Conservation (phyloP, 805 yeast species). For the Peterozyma toletana region DNA sequence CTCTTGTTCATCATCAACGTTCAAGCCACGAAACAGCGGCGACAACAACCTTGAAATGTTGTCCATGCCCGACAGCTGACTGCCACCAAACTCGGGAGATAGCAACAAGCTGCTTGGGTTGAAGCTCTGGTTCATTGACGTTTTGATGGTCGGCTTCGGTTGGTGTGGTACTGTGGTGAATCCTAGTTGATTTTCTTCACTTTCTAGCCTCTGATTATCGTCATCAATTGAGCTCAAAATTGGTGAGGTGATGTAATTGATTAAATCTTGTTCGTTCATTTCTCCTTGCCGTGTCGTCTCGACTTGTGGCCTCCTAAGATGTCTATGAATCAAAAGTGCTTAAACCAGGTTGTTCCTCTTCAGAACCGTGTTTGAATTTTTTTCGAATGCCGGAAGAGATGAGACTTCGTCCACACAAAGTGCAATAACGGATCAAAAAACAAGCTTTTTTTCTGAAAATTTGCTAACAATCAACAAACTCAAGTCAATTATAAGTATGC, state of each 20-base stretch:
- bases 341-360: too few species aligned
- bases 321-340: too few species aligned
- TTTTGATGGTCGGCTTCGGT: neutral
- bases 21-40: neutral
- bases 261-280: conserved; percentile 4
- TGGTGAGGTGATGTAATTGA: conserved; percentile 10
- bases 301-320: too few species aligned
- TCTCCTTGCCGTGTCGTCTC: too few species aligned
- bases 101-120: neutral
- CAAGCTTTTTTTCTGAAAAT: too few species aligned
- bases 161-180: neutral
- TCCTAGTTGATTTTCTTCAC: conserved; percentile 3
- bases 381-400: too few species aligned
- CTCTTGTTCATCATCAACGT: neutral
- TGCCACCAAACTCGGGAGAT: neutral
- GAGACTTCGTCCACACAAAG: too few species aligned
- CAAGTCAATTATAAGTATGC: too few species aligned
- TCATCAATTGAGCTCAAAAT: conserved; percentile 10
- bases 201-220: conserved; percentile 8
- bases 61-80: neutral
- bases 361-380: too few species aligned
- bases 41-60: neutral
- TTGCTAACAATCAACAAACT: too few species aligned
- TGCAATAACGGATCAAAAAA: too few species aligned
- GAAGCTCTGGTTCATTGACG: neutral